Conservation (phyloP, 1,139 yeast species). For the Pichia sp. region DNA sequence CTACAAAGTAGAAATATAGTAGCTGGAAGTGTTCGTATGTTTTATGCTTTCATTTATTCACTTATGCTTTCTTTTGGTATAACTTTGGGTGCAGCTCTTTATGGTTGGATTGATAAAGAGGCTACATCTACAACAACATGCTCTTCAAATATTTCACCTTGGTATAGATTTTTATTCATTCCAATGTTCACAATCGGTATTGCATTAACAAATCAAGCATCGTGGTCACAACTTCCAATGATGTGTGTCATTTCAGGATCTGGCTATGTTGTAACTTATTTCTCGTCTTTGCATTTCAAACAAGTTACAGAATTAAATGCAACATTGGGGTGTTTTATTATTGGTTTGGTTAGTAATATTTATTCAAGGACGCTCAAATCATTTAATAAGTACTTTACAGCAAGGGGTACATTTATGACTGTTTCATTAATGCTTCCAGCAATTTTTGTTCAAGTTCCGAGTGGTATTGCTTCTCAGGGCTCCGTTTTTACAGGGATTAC, state of each 20-base stretch:
- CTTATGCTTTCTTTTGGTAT: slow-evolving; percentile 88
- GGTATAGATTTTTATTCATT: slow-evolving; percentile 70
- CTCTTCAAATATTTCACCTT: slow-evolving; percentile 44
- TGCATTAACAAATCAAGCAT: slow-evolving; percentile 82
- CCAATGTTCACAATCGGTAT: slow-evolving; percentile 70
- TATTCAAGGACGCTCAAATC: slow-evolving; percentile 75
- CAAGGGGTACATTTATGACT: slow-evolving; percentile 59
- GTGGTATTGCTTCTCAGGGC: slow-evolving; percentile 88
- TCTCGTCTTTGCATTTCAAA: slow-evolving; percentile 65
- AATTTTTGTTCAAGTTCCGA: slow-evolving; percentile 89
- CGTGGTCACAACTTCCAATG: slow-evolving; percentile 67
- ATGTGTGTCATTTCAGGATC: slow-evolving; percentile 70
- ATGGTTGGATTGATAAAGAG: slow-evolving; percentile 83
- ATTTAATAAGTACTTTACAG: slow-evolving; percentile 20
- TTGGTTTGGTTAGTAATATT: slow-evolving; percentile 83
- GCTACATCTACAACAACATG: slow-evolving; percentile 71
- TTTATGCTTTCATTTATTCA: slow-evolving; percentile 89
- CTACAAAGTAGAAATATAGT: slow-evolving; percentile 83
- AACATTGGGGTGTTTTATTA: slow-evolving; percentile 82
- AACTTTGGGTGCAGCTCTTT: slow-evolving; percentile 84
- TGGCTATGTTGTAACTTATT: slow-evolving; percentile 83
- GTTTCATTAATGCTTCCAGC: slow-evolving; percentile 95
- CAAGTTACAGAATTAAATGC: slow-evolving; percentile 79
- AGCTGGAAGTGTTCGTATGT: slow-evolving; percentile 94
- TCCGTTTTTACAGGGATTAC: slow-evolving; percentile 73